These are phyloP conservation scores for Moesziomyces parantarcticus DNA, from an alignment of 1,284 basidiomycete species.

Conservation along the genomic window DNA sequence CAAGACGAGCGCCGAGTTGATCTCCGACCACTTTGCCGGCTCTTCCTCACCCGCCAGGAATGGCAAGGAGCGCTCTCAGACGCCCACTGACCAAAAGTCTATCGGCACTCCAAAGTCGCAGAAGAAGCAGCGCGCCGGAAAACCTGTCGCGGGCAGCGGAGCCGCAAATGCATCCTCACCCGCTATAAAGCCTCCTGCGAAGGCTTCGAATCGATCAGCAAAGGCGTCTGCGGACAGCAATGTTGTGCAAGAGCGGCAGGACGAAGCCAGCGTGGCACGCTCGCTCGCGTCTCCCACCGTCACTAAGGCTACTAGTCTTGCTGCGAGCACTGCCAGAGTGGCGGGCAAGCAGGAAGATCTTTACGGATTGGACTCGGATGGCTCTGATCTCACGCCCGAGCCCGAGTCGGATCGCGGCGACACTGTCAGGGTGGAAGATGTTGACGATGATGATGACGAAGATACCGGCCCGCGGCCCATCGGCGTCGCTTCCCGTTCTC, in stretches of 20 bases:
- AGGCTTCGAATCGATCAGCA: conserved; percentile 2
- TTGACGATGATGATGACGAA: conserved; percentile 31
- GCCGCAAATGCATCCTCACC: conserved; percentile 2
- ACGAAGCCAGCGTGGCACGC: conserved; percentile 19
- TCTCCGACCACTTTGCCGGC: conserved; percentile 36
- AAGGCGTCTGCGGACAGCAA: conserved; percentile 12
- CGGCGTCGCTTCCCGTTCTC: conserved; percentile 17
- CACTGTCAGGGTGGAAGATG: conserved; percentile 10
- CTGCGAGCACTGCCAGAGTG: conserved; percentile 5
- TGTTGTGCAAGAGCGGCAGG: conserved; percentile 24
- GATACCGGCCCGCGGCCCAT: conserved; percentile 24
- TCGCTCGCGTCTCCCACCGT: conserved; percentile 9
- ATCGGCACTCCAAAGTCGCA: conserved; percentile 26
- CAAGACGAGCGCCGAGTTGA: conserved; percentile 42
- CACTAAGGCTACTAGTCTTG: conserved; percentile 8
- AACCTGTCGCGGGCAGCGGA: conserved; percentile 6
- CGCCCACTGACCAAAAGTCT: conserved; percentile 29
- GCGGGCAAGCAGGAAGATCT: conserved; percentile 2
- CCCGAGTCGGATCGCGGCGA: conserved; percentile 43
- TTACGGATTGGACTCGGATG: conserved; percentile 40
- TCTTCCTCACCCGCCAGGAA: conserved; percentile 28
- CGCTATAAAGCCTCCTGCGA: conserved; percentile 2
- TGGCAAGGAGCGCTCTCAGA: conserved; percentile 39
- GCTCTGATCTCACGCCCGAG: conserved; percentile 47
- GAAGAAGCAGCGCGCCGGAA: conserved; percentile 20